Evolutionary conservation across 352 stramenopile species (phyloP), one percentile per base, ranked within the genome.

Genomic region (Pythium phragmitis): DNA sequence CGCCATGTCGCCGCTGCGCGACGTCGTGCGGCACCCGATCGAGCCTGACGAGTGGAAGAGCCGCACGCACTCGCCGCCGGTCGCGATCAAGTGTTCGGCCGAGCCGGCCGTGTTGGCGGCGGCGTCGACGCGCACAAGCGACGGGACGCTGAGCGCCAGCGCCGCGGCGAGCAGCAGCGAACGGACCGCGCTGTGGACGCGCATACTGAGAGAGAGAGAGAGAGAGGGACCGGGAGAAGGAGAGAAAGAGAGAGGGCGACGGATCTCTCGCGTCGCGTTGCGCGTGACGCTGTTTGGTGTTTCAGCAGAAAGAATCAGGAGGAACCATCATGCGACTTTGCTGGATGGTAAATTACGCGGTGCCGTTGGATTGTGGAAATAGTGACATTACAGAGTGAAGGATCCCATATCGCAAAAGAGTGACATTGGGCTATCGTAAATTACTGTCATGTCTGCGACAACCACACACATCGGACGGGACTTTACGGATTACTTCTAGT

Each of bases 41-140:
- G 77, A 75, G 60, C 85, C 85, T 30, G 49, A 51, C 9, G 82
- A 87, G 74, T 94, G 85, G 73, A 91, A 94, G 12, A 90, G 57
- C 4, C 85, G 85, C 57, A 91, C 82, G 60, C 83, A 94, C 63
- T 92, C 80, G 53, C 83, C 83, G 42, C 80, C 85, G 13, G 65
- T 62, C 4, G 85, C 70, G 14, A 86, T 36, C n/a, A 92, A 67
- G 52, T 91, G 84, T 50, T 89, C 76, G 1, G 85, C 80, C 19
- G 73, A 64, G 37, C 85, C 85, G 7, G 83, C 80, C 41, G 73
- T 92, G 60, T 90, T 74, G 37, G 83, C 76, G 28, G 83, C 67
- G 12, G 77, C 80, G 16, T 80, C 59, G 6, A 59, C 59, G 8
- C 68, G 54, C n/a, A 61, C 49, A 53, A 68, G n/a, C 28, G 75